Conservation (phyloP, 2,329 filamentous ascomycete species). For the Aureobasidium melanogenum region DNA sequence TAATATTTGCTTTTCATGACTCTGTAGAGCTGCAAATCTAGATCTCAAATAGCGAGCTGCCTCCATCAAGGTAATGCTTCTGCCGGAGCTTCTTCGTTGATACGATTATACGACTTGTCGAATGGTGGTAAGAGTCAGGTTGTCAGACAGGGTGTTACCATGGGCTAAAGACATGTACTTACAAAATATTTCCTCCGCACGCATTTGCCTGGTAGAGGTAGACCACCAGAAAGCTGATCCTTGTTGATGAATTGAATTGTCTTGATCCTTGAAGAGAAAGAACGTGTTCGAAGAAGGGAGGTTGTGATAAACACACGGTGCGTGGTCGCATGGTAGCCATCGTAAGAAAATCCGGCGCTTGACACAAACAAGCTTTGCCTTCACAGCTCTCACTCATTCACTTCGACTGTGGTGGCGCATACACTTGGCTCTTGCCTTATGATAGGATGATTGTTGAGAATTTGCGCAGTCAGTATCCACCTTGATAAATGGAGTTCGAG, state of each 20-base stretch:
- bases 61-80: neutral
- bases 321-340: neutral
- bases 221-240: too few relatives aligned
- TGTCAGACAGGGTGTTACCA: neutral
- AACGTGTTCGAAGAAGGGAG: too few relatives aligned
- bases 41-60: neutral
- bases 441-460: neutral
- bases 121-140: neutral
- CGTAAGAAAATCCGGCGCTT: neutral
- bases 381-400: neutral
- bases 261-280: neutral
- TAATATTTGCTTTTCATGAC: neutral
- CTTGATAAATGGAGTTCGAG: slow-evolving; percentile 13
- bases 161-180: neutral
- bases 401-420: neutral
- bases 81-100: neutral
- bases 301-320: too few relatives aligned
- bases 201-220: too few relatives aligned
- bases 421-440: neutral
- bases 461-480: neutral
- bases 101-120: too few relatives aligned
- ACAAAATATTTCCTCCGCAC: neutral
- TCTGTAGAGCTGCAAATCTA: neutral
- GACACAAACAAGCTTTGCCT: neutral
- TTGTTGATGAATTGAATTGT: too few relatives aligned